Base-by-base conservation (phyloP, 148 eudicot species). In the Rhododendron williamsianum region DNA sequence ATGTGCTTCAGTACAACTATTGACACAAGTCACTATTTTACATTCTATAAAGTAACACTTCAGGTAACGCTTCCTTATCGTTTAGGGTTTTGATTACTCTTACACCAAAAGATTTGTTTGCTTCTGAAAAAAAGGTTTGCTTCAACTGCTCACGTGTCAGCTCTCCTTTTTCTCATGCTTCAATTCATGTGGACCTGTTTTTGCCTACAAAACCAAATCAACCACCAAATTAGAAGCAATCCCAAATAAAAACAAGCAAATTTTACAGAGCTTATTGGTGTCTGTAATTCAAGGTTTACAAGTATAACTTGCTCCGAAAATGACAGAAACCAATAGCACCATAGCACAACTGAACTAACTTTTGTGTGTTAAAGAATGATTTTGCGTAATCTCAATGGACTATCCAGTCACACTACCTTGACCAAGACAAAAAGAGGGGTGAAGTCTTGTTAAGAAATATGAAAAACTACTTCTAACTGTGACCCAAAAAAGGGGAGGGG, bases 151-250 rank as follows among this genome's bases (percentile, higher is more conserved):
- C 9, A 46, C 8, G 9, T 46, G 23, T 51, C 38, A 80, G 67
- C 27, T 81, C 41, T 52, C 38, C 69, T 56, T 56, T 54, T 56
- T 81, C 63, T 52, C 18, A 8, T 60, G 82, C 65, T 80, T 80
- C 43, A 30, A 52, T 30, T 33, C 82, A 2, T 3, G 82, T 16
- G 82, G 82, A 51, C 82, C 82, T 80, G 82, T 80, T 33, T 80
- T 25, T 18, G 67, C 36, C 82, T 80, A 35, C 82, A 80, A 51
- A 80, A 51, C 33, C 67, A 80, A 80, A 78, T 25, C 52, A 78
- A 46, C 35, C 81, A 46, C 19, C 81, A 46, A 78, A n/a, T 46
- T 21, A 78, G 16, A 21, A 43, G 80, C 18, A 11, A 38, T 74
- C 9, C 78, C 48, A 71, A 30, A 71, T 71, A 12, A 71, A 33